A percentile compares a stretch with the other conserved stretches of the same genome.
These are phyloP conservation scores for Linnemannia zychae DNA, from an alignment of 192 early-diverging fungal genomes.

Conservation along the genomic window DNA sequence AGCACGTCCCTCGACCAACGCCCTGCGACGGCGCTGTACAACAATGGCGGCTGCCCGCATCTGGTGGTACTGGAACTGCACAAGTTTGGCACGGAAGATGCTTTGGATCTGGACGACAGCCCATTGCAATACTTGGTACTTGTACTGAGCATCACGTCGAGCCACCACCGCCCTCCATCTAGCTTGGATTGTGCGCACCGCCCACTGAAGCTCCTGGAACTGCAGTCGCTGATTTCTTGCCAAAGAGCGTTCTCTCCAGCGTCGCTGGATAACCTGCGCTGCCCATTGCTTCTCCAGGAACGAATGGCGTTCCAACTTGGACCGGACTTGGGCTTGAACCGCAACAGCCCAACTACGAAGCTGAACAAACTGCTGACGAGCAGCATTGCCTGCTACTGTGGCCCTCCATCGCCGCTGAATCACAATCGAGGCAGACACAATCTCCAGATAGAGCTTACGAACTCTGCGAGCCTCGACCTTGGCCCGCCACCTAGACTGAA, in stretches of 20 bases:
- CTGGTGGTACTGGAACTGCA: slow-evolving; percentile 26
- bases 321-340: slow-evolving; percentile 33
- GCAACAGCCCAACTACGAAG: slow-evolving; percentile 13
- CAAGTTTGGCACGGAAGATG: slow-evolving; percentile 13
- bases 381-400: not conserved
- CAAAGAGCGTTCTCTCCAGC: slow-evolving; percentile 5
- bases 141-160: slow-evolving; percentile 12
- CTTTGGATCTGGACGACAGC: slow-evolving; percentile 28
- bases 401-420: slow-evolving; percentile 52
- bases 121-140: slow-evolving; percentile 36
- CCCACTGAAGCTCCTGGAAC: slow-evolving; percentile 28
- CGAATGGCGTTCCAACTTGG: slow-evolving; percentile 3
- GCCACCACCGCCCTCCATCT: slow-evolving; percentile 36
- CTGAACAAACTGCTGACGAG: slow-evolving; percentile 27
- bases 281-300: slow-evolving; percentile 29
- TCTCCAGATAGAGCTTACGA: slow-evolving; percentile 14
- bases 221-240: not conserved
- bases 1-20: slow-evolving; percentile 27
- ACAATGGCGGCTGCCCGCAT: slow-evolving; percentile 19
- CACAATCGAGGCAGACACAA: slow-evolving; percentile 22
- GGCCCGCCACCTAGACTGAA: slow-evolving; percentile 34
- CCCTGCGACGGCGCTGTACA: slow-evolving; percentile 33
- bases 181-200: slow-evolving; percentile 40
- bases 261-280: slow-evolving; percentile 33
- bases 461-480: slow-evolving; percentile 26